Base-by-base conservation (phyloP, 2,329 filamentous ascomycete genomes). In the Fusarium subtropicale region DNA sequence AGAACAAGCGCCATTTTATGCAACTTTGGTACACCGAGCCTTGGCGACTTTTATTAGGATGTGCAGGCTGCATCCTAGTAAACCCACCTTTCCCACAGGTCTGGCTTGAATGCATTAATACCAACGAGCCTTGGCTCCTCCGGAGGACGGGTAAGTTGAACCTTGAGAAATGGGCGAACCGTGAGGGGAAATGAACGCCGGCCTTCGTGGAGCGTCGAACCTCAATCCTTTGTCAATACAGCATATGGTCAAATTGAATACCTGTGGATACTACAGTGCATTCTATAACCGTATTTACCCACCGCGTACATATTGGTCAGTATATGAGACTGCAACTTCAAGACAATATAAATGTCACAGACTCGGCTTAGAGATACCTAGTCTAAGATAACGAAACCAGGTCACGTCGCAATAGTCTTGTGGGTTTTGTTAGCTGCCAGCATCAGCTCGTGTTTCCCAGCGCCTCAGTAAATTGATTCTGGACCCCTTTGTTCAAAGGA, bases 41-140 rank as follows among this genome's bases (percentile, higher is more conserved):
- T 59, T 56, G 28, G 51, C 52, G 44, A 56, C 47, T 60, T 56
- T 67, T 64, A 69, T 71, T 73, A 39, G 48, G 69, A 70, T 71
- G 51, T 57, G 45, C 71, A 67, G 53, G 47, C 41, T 48, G 46
- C 48, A 56, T 60, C 59, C 70, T 44, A 28, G 58, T 59, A 48
- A 36, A 31, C 45, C 44, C 46, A 57, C 53, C 57, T 61, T 46
- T 57, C 38, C 45, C 60, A 58, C 36, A 56, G 52, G 54, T 54
- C 57, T 33, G 47, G 38, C 28, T 41, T 52, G 30, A 38, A 47
- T 42, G 47, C 47, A 55, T 68, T 26, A 22, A 22, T 22, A 20
- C 44, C 30, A 65, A 54, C 38, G 45, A 33, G 39, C 20, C 34
- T 47, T 53, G 16, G 42, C 56, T 28, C 55, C 34, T 60, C 31